Percentiles rank a stretch among this genome's conserved stretches.
Conservation (phyloP, 371 early-diverging fungal species). For the Capillidium heterosporum region DNA sequence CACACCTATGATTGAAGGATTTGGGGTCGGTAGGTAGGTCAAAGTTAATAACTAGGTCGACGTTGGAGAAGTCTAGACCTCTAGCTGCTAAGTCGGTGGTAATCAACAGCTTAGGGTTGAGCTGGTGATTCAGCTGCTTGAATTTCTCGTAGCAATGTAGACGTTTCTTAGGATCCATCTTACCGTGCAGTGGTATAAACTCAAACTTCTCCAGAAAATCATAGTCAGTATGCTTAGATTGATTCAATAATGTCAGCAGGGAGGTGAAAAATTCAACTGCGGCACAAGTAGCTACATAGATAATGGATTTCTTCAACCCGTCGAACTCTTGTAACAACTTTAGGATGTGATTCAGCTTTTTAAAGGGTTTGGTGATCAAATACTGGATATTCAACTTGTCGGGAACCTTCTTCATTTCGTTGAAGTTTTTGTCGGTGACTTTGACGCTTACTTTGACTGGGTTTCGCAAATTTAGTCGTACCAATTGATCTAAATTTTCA, state of each 20-base stretch:
- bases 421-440: conserved; percentile 40
- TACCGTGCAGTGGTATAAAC: conserved; percentile 76
- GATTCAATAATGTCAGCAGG: neutral
- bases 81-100: conserved; percentile 97
- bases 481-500: conserved; percentile 69
- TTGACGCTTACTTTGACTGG: conserved; percentile 75
- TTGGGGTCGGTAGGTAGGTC: conserved; percentile 95
- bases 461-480: conserved; percentile 77
- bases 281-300: conserved; percentile 88
- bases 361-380: conserved; percentile 48
- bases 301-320: conserved; percentile 62
- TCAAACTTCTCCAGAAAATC: no score
- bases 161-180: conserved; percentile 82
- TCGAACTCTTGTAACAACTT: conserved; percentile 31
- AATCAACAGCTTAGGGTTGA: conserved; percentile 54
- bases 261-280: conserved; percentile 72
- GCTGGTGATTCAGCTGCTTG: conserved; percentile 33
- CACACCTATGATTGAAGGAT: conserved; percentile 94
- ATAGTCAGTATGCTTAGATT: no score
- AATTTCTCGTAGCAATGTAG: conserved; percentile 31
- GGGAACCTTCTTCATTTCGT: conserved; percentile 43
- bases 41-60: conserved; percentile 89
- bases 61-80: conserved; percentile 94
- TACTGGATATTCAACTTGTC: no score
- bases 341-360: conserved; percentile 61